Percentiles rank a stretch among this genome's conserved stretches.
These are phyloP conservation scores for Mycosphaerella sp. DNA, from an alignment of 2,329 filamentous ascomycete species.

Conservation along the genomic window DNA sequence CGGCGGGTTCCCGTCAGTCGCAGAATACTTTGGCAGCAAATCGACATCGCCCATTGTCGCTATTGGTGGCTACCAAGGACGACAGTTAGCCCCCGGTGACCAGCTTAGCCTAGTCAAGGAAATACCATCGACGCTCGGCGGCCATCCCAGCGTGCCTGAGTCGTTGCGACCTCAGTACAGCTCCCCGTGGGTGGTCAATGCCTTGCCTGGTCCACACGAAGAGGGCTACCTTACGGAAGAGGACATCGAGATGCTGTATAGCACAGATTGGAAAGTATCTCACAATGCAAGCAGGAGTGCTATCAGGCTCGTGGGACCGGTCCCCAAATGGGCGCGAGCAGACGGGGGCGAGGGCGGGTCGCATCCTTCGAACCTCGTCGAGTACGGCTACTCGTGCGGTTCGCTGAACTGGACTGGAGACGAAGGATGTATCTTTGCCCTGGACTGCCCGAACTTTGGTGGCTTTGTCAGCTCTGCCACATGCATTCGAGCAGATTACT, in stretches of 20 bases:
- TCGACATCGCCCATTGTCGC: slow-evolving; percentile 52
- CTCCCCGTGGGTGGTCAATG: slow-evolving; percentile 47
- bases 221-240: slow-evolving; percentile 47
- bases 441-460: slow-evolving; percentile 55
- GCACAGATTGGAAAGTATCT: slow-evolving; percentile 52
- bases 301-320: slow-evolving; percentile 54
- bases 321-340: slow-evolving; percentile 52
- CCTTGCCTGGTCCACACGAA: slow-evolving; percentile 53
- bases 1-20: slow-evolving; percentile 49
- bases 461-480: slow-evolving; percentile 54
- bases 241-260: slow-evolving; percentile 53
- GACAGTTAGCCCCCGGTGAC: slow-evolving; percentile 50
- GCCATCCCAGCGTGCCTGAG: slow-evolving; percentile 39
- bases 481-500: slow-evolving; percentile 52
- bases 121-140: slow-evolving; percentile 31
- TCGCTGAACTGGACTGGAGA: slow-evolving; percentile 57
- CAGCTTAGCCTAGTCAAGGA: slow-evolving; percentile 43
- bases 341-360: slow-evolving; percentile 58
- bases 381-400: slow-evolving; percentile 55
- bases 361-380: slow-evolving; percentile 49
- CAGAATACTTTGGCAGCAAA: slow-evolving; percentile 54
- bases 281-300: slow-evolving; percentile 57
- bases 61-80: slow-evolving; percentile 55
- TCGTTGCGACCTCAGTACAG: slow-evolving; percentile 45
- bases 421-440: slow-evolving; percentile 53